Evolutionary conservation across 148 eudicot species (phyloP).

Genomic region (Vaccinium macrocarpon): DNA sequence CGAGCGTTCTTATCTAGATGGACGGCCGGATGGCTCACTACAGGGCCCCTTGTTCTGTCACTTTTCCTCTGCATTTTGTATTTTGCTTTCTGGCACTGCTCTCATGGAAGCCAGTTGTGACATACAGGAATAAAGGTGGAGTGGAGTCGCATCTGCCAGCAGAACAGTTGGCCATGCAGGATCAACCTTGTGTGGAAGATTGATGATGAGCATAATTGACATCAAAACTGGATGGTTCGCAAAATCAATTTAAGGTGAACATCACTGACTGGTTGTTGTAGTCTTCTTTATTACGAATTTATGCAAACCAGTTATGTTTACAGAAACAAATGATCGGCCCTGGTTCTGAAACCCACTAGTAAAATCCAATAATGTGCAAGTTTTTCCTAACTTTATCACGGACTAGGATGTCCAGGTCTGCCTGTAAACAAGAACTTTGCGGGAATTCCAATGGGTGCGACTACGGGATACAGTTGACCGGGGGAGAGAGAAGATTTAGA

Average conservation of each 20-base stretch:
- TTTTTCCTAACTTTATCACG: neutral
- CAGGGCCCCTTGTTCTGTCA: too few relatives aligned
- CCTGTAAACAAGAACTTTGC: neutral
- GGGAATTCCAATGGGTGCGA: neutral
- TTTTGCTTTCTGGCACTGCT: neutral
- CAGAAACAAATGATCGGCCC: neutral
- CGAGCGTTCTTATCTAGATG: too few relatives aligned
- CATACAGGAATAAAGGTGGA: neutral
- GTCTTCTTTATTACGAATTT: neutral
- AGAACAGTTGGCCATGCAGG: neutral
- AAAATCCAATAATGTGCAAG: neutral
- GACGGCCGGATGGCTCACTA: too few relatives aligned
- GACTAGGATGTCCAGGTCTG: neutral
- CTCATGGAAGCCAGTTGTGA: neutral
- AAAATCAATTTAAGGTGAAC: neutral
- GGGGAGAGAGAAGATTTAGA: neutral
- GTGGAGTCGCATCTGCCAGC: neutral
- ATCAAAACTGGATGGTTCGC: neutral
- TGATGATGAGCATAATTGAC: neutral
- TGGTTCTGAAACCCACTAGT: neutral
- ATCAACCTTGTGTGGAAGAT: neutral
- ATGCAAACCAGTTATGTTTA: neutral
- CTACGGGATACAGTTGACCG: neutral
- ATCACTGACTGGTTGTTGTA: neutral
- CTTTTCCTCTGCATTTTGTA: too few relatives aligned